phyloP scores from a whole-genome alignment of 2,329 filamentous ascomycete genomes.

The Pseudocercospora eumusae region DNA sequence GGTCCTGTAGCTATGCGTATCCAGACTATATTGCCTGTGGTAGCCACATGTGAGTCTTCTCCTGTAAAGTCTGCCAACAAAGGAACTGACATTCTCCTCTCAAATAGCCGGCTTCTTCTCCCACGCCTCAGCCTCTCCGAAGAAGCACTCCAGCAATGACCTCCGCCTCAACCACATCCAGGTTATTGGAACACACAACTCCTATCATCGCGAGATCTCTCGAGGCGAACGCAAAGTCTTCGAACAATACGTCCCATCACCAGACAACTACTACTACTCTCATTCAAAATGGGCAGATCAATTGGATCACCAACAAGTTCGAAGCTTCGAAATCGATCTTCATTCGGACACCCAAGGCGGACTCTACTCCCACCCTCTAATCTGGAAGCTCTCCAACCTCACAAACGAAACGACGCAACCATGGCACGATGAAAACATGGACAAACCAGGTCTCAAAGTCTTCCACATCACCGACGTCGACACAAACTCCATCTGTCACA shows the following conservation, averaged over 20 bases:
- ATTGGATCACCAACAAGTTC: conserved; percentile 49
- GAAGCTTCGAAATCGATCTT: conserved; percentile 54
- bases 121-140: conserved; percentile 5
- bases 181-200: conserved; percentile 55
- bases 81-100: conserved; percentile 4
- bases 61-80: not conserved
- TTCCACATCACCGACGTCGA: conserved; percentile 56
- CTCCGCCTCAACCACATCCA: conserved; percentile 57
- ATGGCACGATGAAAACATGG: conserved; percentile 45
- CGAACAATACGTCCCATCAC: conserved; percentile 42
- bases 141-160: conserved; percentile 13
- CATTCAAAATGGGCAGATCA: conserved; percentile 51
- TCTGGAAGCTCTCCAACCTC: conserved; percentile 46
- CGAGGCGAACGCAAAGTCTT: conserved; percentile 47
- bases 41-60: not conserved
- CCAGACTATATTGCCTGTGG: conserved; percentile 15
- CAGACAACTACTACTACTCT: conserved; percentile 52
- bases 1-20: conserved; percentile 9
- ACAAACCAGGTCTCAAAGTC: conserved; percentile 51
- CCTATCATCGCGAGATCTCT: conserved; percentile 52
- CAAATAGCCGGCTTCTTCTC: conserved; percentile 15
- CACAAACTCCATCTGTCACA: conserved; percentile 50
- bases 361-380: conserved; percentile 49
- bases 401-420: conserved; percentile 39
- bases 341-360: conserved; percentile 54